Percentiles rank a stretch among this genome's conserved stretches.
Evolutionary conservation across 345 rosid genomes (phyloP).

Genomic region (Psidium friedrichsthalianum): DNA sequence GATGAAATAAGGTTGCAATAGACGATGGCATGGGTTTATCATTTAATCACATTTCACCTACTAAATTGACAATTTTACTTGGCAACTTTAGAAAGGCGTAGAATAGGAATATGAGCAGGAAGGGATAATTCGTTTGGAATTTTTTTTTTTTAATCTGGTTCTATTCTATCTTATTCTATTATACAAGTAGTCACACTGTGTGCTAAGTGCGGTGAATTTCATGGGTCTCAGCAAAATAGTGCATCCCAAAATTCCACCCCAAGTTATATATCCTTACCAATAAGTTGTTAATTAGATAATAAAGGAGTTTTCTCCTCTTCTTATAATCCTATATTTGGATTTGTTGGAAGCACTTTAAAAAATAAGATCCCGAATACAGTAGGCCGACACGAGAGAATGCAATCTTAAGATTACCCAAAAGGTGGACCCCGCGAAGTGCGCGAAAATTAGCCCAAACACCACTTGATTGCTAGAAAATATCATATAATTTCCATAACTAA

Average conservation of each 20-base stretch:
- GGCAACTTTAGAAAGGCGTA: too few relatives aligned
- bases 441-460: too few relatives aligned
- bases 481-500: not conserved
- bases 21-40: too few relatives aligned
- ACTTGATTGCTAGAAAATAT: not conserved
- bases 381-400: not conserved
- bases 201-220: too few relatives aligned
- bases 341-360: not conserved
- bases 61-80: too few relatives aligned
- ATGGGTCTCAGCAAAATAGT: fast-evolving
- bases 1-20: too few relatives aligned
- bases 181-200: too few relatives aligned
- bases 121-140: too few relatives aligned
- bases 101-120: too few relatives aligned
- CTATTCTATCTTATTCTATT: too few relatives aligned
- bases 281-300: not conserved
- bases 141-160: too few relatives aligned
- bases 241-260: fast-evolving
- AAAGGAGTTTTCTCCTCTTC: not conserved
- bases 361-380: not conserved
- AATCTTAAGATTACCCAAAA: not conserved
- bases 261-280: not conserved
- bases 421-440: not conserved
- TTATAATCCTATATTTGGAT: not conserved
- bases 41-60: too few relatives aligned